Conservation (phyloP, 768 basidiomycete genomes). For the Pleurotus platypus region DNA sequence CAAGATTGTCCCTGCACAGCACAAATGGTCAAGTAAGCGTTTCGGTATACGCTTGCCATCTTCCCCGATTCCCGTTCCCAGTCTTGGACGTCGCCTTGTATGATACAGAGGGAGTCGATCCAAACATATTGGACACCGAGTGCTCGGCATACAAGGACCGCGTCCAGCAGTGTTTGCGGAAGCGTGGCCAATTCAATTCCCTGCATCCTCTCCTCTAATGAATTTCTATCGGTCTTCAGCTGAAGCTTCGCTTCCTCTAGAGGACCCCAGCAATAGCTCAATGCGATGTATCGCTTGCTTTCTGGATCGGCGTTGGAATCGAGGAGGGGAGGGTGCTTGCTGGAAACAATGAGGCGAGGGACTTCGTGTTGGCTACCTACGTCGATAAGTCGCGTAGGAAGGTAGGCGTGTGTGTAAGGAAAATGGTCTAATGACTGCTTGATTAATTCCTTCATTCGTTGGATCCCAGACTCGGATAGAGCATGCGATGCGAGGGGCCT, state of each 20-base stretch:
- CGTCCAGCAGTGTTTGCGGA: background rate
- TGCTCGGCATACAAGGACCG: background rate
- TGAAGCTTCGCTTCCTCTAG: background rate
- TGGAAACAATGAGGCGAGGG: background rate
- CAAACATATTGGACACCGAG: background rate
- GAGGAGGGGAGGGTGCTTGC: background rate
- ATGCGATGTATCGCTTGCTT: background rate
- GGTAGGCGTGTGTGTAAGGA: background rate
- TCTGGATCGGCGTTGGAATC: background rate
- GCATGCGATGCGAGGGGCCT: background rate
- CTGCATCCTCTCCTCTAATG: background rate
- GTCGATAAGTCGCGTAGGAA: background rate
- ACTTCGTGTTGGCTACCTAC: background rate
- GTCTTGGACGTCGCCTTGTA: background rate
- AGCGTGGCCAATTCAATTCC: background rate
- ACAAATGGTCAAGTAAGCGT: background rate
- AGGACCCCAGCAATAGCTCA: constrained; percentile 1
- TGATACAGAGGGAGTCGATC: background rate
- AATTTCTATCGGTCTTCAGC: background rate
- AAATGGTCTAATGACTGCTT: background rate
- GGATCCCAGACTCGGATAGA: background rate
- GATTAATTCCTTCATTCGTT: background rate
- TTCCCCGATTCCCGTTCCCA: background rate
- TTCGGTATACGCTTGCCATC: constrained; percentile 2
- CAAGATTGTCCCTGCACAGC: background rate